These are phyloP conservation scores for Streptanthus diversifolius DNA, from an alignment of 345 rosid species.

Conservation along the genomic window DNA sequence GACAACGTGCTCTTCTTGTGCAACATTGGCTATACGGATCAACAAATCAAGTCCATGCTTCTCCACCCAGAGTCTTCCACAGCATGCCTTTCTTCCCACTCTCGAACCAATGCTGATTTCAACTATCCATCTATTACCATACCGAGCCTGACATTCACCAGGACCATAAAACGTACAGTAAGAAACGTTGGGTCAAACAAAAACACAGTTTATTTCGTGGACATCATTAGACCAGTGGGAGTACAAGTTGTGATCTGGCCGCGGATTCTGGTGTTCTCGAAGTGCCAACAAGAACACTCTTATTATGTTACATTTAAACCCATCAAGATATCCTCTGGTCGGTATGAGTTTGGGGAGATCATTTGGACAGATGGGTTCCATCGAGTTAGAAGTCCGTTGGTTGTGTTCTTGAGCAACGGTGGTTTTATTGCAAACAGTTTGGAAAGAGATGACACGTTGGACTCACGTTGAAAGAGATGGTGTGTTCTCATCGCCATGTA, in stretches of 20 bases:
- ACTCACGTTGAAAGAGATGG: neutral
- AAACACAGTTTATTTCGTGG: conserved; percentile 39
- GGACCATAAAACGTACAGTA: conserved; percentile 50
- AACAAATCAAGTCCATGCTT: conserved; percentile 22
- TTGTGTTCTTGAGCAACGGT: conserved; percentile 37
- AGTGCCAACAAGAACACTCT: conserved; percentile 33
- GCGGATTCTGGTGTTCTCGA: conserved; percentile 41
- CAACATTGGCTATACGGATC: conserved; percentile 48
- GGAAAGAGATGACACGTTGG: neutral
- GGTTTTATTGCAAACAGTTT: neutral
- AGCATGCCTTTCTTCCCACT: conserved; percentile 13
- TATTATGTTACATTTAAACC: conserved; percentile 52
- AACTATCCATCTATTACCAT: conserved; percentile 68
- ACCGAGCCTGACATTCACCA: conserved; percentile 39
- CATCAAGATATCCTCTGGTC: conserved; percentile 39
- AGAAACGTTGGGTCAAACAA: conserved; percentile 46
- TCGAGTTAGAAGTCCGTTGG: conserved; percentile 57
- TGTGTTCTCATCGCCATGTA: too few relatives aligned
- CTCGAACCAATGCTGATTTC: conserved; percentile 36
- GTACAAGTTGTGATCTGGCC: conserved; percentile 66
- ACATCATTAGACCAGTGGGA: conserved; percentile 46
- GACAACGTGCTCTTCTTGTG: conserved; percentile 65
- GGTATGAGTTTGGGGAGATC: conserved; percentile 64
- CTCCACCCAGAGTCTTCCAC: neutral
- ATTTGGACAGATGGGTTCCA: conserved; percentile 62